Evolutionary conservation across 139 green algal species (phyloP).

Genomic region (Volvox africanus): DNA sequence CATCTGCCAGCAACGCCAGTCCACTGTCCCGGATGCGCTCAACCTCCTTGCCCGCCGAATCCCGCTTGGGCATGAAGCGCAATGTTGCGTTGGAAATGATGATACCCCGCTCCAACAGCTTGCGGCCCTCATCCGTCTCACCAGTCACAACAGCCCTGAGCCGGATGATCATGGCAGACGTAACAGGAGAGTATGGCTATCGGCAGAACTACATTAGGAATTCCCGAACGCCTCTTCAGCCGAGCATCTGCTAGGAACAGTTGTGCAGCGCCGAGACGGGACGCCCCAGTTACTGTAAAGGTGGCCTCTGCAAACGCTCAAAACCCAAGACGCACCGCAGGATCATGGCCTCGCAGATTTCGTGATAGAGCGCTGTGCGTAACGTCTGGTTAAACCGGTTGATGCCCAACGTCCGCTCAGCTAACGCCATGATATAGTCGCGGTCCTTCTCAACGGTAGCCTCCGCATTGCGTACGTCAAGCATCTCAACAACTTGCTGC

Average conservation of each 20-base stretch:
- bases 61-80: slow-evolving; percentile 47
- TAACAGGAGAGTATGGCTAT: no score
- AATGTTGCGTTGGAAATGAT: slow-evolving; percentile 49
- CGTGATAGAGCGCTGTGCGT: slow-evolving; percentile 42
- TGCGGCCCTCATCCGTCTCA: slow-evolving; percentile 44
- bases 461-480: slow-evolving; percentile 55
- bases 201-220: no score
- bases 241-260: no score
- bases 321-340: slow-evolving; percentile 12
- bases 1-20: slow-evolving; percentile 43
- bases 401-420: slow-evolving; percentile 48
- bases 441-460: slow-evolving; percentile 53
- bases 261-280: no score
- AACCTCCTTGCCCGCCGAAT: slow-evolving; percentile 38
- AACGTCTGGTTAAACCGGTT: slow-evolving; percentile 54
- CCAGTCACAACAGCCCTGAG: slow-evolving; percentile 40
- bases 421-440: slow-evolving; percentile 53
- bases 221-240: no score
- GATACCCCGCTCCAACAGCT: slow-evolving; percentile 43
- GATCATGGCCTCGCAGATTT: slow-evolving; percentile 51
- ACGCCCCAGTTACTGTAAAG: no score
- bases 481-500: slow-evolving; percentile 51
- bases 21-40: slow-evolving; percentile 50
- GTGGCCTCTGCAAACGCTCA: no score
- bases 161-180: no score